Evolutionary conservation across 352 stramenopile genomes (phyloP).

Genomic region (Blastocystis hominis): DNA sequence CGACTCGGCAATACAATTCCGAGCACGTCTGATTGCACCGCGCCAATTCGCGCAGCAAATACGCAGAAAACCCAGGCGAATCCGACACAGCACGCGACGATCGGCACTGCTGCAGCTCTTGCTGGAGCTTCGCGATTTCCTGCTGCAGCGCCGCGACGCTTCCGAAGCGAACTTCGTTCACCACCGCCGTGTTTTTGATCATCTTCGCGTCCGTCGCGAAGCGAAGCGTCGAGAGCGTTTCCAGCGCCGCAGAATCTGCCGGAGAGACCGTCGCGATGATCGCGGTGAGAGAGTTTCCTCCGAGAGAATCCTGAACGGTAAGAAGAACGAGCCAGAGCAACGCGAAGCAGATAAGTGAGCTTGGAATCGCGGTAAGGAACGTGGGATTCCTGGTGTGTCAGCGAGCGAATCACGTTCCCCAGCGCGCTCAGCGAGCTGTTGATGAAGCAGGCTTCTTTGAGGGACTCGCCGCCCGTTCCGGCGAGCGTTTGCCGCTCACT

Average conservation of each 20-base stretch:
- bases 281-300: conserved; percentile 79
- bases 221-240: conserved; percentile 78
- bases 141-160: neutral
- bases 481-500: conserved; percentile 54
- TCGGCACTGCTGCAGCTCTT: neutral
- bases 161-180: conserved; percentile 46
- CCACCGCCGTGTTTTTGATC: conserved; percentile 78
- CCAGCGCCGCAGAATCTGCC: conserved; percentile 70
- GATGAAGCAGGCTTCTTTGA: conserved; percentile 61
- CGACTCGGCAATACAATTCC: neutral
- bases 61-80: neutral
- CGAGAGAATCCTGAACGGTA: conserved; percentile 72
- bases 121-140: conserved; percentile 7
- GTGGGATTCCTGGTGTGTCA: conserved; percentile 53
- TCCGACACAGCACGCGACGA: neutral
- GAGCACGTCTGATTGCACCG: neutral
- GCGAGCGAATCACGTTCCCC: conserved; percentile 60
- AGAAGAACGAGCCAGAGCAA: neutral
- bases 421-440: conserved; percentile 61
- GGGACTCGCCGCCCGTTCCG: conserved; percentile 46
- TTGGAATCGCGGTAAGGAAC: conserved; percentile 66
- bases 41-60: neutral
- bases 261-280: conserved; percentile 80
- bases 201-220: conserved; percentile 79
- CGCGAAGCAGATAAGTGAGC: conserved; percentile 73